These are phyloP conservation scores for Sporothrix schenckii DNA, from an alignment of 2,329 filamentous ascomycete genomes.

Conservation along the genomic window DNA sequence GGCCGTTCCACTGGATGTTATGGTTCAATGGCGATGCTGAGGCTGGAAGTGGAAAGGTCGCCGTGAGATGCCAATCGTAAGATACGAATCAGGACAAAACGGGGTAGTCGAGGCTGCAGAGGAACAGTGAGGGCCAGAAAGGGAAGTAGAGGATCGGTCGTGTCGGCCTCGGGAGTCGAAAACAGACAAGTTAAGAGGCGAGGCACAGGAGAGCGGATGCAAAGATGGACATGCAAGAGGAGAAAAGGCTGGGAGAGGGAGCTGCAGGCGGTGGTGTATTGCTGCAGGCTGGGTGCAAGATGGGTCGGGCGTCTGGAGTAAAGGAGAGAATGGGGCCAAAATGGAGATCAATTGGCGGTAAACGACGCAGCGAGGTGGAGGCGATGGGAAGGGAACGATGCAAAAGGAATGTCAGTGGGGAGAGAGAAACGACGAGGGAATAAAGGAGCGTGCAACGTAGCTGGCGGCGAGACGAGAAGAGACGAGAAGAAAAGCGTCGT, in stretches of 20 bases:
- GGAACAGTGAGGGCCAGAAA: not conserved
- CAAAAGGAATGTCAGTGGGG: conserved; percentile 15
- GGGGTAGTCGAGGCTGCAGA: not conserved
- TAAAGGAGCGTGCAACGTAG: conserved; percentile 27
- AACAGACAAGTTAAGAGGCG: conserved; percentile 1
- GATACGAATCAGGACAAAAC: not conserved
- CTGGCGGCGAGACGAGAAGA: conserved; percentile 10
- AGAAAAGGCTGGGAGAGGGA: not conserved
- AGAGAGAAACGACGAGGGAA: conserved; percentile 17
- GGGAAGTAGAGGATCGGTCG: not conserved
- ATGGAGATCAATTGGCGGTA: conserved; percentile 27
- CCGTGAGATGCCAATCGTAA: conserved; percentile 5
- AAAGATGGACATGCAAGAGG: conserved; percentile 2
- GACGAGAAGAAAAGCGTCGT: conserved; percentile 1
- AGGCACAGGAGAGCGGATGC: conserved; percentile 8
- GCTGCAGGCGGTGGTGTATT: conserved; percentile 6
- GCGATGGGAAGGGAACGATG: not conserved
- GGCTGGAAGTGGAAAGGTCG: conserved; percentile 16
- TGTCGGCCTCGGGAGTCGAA: not conserved
- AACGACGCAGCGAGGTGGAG: conserved; percentile 26
- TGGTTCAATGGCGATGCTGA: conserved; percentile 13
- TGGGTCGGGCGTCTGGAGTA: conserved; percentile 21
- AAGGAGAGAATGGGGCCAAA: conserved; percentile 13
- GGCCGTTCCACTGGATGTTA: conserved; percentile 19
- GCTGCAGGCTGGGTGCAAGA: conserved; percentile 8